Percentiles rank a stretch among this genome's conserved stretches.
phyloP scores from a whole-genome alignment of 2,329 filamentous ascomycete species.

The Fusarium decemcellulare region DNA sequence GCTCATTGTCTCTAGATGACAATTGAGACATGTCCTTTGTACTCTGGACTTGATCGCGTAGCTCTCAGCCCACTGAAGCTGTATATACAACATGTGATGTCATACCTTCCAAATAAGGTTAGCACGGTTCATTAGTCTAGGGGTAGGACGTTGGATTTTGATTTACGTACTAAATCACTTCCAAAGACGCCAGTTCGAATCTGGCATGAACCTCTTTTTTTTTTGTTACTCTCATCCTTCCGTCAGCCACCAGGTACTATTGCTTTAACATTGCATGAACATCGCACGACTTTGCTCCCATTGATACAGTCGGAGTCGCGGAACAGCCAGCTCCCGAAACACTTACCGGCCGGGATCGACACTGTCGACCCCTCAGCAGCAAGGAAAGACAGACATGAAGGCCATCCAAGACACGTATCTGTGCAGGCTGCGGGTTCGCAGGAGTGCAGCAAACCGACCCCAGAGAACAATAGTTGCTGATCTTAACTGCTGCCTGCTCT shows the following conservation, averaged over 20 bases:
- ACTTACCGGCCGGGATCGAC: neutral
- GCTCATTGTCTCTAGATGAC: no score
- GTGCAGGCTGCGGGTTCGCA: slow-evolving; percentile 10
- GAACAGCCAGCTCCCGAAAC: slow-evolving; percentile 4
- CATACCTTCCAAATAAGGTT: neutral
- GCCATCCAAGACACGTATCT: neutral
- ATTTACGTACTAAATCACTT: neutral
- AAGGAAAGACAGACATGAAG: no score
- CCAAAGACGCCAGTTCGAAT: slow-evolving; percentile 1
- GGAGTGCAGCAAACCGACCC: neutral
- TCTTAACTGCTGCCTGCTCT: neutral
- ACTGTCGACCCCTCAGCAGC: neutral
- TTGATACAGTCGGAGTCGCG: neutral
- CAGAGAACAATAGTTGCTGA: neutral
- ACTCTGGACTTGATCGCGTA: no score
- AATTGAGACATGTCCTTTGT: no score
- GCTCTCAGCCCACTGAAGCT: no score
- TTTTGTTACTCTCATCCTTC: neutral
- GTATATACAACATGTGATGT: no score
- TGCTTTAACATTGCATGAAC: no score
- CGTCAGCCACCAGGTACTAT: neutral
- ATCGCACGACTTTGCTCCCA: no score
- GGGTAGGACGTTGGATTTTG: neutral
- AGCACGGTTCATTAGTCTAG: neutral
- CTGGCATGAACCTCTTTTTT: neutral